A percentile compares a stretch with the other conserved stretches of the same genome.
These are phyloP conservation scores for Aciculosporium take DNA, from an alignment of 2,329 filamentous ascomycete species.

Conservation along the genomic window DNA sequence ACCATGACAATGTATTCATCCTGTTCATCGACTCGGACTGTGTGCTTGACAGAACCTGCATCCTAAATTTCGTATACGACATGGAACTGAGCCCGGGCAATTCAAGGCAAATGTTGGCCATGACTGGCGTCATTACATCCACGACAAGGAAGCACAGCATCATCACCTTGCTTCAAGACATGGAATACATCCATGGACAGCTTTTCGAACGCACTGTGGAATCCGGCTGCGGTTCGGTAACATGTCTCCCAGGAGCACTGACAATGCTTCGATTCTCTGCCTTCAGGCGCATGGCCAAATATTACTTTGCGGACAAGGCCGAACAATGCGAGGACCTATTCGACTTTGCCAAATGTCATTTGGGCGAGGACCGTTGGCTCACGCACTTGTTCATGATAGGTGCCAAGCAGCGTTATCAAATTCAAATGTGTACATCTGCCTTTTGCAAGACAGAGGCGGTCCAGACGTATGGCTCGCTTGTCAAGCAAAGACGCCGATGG, in stretches of 20 bases:
- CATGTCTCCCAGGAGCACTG: conserved; percentile 85
- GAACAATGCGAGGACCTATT: conserved; percentile 93
- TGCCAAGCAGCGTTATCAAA: conserved; percentile 82
- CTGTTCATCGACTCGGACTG: conserved; percentile 97
- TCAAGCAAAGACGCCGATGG: conserved; percentile 93
- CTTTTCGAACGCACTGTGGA: conserved; percentile 92
- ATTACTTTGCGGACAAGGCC: conserved; percentile 95
- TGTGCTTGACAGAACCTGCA: conserved; percentile 76
- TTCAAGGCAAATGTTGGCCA: conserved; percentile 83
- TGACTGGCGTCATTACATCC: conserved; percentile 94
- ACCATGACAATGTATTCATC: conserved; percentile 85
- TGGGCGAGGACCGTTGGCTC: conserved; percentile 92
- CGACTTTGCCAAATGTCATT: conserved; percentile 87
- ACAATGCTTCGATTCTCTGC: conserved; percentile 94
- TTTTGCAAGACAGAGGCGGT: conserved; percentile 98
- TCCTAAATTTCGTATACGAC: conserved; percentile 97
- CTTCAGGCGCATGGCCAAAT: conserved; percentile 92
- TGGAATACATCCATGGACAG: conserved; percentile 96
- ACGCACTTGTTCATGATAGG: conserved; percentile 99
- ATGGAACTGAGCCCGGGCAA: conserved; percentile 96
- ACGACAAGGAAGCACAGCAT: conserved; percentile 79
- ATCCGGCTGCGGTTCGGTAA: conserved; percentile 85
- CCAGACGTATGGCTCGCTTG: conserved; percentile 67
- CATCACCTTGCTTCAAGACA: conserved; percentile 87
- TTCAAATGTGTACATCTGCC: conserved; percentile 92